Percentiles rank a stretch among this genome's conserved stretches.
phyloP scores from a whole-genome alignment of 2,329 filamentous ascomycete genomes.

The Fusarium staphyleae region DNA sequence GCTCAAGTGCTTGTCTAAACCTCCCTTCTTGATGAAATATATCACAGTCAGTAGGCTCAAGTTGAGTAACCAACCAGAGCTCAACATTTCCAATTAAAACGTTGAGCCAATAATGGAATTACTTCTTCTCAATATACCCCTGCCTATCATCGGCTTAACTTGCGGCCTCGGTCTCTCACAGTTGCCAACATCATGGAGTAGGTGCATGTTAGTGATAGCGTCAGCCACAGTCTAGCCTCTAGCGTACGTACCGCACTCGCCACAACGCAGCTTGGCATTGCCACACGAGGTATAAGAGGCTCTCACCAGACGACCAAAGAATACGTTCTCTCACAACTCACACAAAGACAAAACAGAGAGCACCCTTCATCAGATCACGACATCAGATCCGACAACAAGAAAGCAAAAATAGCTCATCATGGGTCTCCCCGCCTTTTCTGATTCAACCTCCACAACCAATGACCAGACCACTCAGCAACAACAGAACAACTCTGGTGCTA shows the following conservation, averaged over 20 bases:
- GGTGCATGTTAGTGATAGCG: slow-evolving; percentile 7
- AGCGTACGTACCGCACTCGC: slow-evolving; percentile 37
- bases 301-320: not conserved
- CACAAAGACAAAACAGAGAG: not conserved
- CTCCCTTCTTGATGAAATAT: slow-evolving; percentile 3
- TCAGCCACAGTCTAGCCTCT: slow-evolving; percentile 34
- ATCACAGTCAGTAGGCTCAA: slow-evolving; percentile 11
- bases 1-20: too few species aligned
- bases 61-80: slow-evolving; percentile 17
- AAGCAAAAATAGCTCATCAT: slow-evolving; percentile 26
- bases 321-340: not conserved
- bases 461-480: slow-evolving; percentile 17
- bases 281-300: slow-evolving; percentile 38
- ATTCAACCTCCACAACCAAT: slow-evolving; percentile 8
- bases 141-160: not conserved
- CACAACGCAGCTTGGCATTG: slow-evolving; percentile 27
- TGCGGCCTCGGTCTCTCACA: too few species aligned
- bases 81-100: not conserved
- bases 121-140: not conserved
- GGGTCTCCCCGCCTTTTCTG: slow-evolving; percentile 41
- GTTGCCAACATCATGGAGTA: too few species aligned
- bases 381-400: too few species aligned
- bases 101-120: not conserved
- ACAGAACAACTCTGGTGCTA: slow-evolving; percentile 32
- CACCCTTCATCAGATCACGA: too few species aligned